Percentiles rank a stretch among this genome's conserved stretches.
Evolutionary conservation across 768 basidiomycete species (phyloP).

Genomic region (Lentinula boryana): DNA sequence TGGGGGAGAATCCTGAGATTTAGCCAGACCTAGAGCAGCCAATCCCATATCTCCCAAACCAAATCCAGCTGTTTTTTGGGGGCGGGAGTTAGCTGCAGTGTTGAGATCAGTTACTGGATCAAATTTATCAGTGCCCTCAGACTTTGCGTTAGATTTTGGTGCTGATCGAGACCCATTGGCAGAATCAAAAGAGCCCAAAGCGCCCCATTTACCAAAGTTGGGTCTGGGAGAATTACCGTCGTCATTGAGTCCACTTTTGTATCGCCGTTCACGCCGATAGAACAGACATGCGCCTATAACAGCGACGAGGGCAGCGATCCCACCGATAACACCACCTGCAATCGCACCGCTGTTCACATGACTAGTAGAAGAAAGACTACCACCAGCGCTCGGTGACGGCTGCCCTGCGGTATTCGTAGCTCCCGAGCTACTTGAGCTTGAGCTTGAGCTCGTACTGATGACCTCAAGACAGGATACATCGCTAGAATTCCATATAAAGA

Average conservation of each 20-base stretch:
- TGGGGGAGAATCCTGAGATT: not conserved
- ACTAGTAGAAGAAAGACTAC: not conserved
- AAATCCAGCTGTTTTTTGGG: not conserved
- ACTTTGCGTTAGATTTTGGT: not conserved
- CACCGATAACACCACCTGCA: conserved; percentile 4
- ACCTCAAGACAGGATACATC: conserved; percentile 1
- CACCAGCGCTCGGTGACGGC: not conserved
- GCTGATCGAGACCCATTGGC: not conserved
- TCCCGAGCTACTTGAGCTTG: not conserved
- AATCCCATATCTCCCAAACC: conserved; percentile 3
- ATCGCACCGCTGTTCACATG: not conserved
- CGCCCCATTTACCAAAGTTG: conserved; percentile 5
- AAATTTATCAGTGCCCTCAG: not conserved
- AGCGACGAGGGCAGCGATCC: not conserved
- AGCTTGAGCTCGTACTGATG: not conserved
- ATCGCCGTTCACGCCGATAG: not conserved
- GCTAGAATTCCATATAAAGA: conserved; percentile 1
- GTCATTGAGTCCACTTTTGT: not conserved
- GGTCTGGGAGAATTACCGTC: not conserved
- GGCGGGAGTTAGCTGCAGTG: conserved; percentile 1
- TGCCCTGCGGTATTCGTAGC: not conserved
- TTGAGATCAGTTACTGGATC: not conserved
- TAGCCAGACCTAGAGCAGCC: conserved; percentile 2
- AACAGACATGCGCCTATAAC: not conserved
- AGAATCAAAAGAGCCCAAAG: conserved; percentile 5